Base-by-base conservation (phyloP, 2,329 filamentous ascomycete species). In the Fusarium guadeloupense region DNA sequence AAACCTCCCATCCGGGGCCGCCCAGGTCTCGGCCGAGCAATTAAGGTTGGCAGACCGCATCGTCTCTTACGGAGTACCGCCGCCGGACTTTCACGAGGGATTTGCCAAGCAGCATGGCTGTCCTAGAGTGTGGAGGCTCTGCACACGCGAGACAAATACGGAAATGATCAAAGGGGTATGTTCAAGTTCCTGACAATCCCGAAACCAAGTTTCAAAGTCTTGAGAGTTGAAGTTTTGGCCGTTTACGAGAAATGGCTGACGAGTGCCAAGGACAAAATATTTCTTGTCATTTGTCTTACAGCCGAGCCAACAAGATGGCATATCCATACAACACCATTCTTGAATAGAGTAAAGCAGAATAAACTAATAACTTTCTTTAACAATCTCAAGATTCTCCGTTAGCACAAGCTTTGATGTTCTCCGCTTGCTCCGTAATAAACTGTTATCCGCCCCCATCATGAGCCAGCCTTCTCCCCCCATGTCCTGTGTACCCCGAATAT, bases 401-500 rank as follows among this genome's bases (percentile, higher is more conserved):
- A 35, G 16, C 16, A 20, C 17, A 35, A 20, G 17, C 17, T 13
- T 5, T 5, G n/a, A n/a, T n/a, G n/a, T n/a, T n/a, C n/a, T n/a
- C n/a, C 16, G 31, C 12, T 13, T 23, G 23, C 16, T 20, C 46
- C 17, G 14, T 34, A 19, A 35, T 35, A 20, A 35, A 13, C 17
- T 35, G 33, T 35, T 40, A 53, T 31, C 50, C 42, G 43, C 49
- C 31, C 53, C 44, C 54, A 50, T 56, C 17, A 38, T 31, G 41
- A 16, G 37, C 4, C 28, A 21, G 39, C 45, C 39, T 30, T 17
- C 38, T 47, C 33, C 30, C 34, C 34, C 8, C 38, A n/a, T n/a
- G 52, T 13, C 33, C 28, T 17, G 23, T 56, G 46, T 66, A 57
- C 64, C 64, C 66, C 64, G 54, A 67, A 54, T 20, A 34, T 25